Evolutionary conservation across 805 yeast species (phyloP), one percentile per base, ranked within the genome.

Genomic region (Candida hispaniensis): DNA sequence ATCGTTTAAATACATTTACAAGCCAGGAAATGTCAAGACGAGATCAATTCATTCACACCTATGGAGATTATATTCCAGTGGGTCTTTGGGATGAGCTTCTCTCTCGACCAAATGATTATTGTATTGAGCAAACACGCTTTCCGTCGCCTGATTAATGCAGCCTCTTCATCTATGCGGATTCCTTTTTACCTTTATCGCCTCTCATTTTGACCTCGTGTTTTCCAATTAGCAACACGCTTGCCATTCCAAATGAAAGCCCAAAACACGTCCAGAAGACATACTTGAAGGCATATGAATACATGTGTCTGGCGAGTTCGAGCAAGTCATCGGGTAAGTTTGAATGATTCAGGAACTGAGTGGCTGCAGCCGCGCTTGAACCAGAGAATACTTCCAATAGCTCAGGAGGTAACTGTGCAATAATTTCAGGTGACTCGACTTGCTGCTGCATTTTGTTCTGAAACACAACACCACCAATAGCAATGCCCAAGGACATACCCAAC

Each of bases 401-500:
- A n/a, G 17, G 11, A 4, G 36, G 36, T 14, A 32, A 28, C 18
- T 32, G 36, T 5, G 6, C 2, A 8, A 24, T 17, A 14, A 32
- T 24, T 6, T 20, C 28, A 9, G 36, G 36, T 4, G 23, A 27
- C 14, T 14, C 18, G 28, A 32, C 25, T 25, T 24, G 41, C 14
- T 32, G 22, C 23, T 32, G 28, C 36, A 62, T 64, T 6, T 61
- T 59, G n/a, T 61, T 54, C 40, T 65, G 67, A 3, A 64, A 59
- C 12, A 66, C 49, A 22, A 55, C 58, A 3, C 66, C 56, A 15
- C 67, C 62, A 17, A 71, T 22, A 2, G 73, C 58, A 26, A 69
- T 66, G 13, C 68, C 69, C 11, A 69, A 41, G 1, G 66, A 50
- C 26, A 47, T 30, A 4, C 50, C 51, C n/a, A 47, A 26, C 32